Evolutionary conservation across 2,329 filamentous ascomycete genomes (phyloP).

Genomic region (Remersonia thermophila): DNA sequence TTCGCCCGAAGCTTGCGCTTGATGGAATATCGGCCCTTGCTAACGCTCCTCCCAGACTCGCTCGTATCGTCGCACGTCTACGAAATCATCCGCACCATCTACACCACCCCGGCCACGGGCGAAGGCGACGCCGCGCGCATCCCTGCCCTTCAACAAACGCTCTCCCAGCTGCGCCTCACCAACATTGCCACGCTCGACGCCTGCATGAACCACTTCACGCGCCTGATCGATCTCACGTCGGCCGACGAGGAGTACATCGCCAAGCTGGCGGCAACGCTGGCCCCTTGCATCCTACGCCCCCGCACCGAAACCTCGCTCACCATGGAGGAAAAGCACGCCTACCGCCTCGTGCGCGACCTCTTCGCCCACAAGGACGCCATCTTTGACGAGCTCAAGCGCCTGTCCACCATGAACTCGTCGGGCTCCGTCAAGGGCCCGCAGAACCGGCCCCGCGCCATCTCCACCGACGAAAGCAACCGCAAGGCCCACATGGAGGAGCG

Average conservation of each 20-base stretch:
- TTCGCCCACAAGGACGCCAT: constrained; percentile 91
- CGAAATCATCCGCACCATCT: constrained; percentile 96
- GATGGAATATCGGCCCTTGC: too few species aligned
- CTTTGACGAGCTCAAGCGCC: constrained; percentile 90
- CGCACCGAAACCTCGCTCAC: constrained; percentile 80
- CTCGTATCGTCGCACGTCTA: constrained; percentile 96
- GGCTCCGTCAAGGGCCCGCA: constrained; percentile 36
- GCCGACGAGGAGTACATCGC: constrained; percentile 79
- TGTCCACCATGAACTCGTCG: constrained; percentile 58
- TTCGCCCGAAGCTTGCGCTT: too few species aligned
- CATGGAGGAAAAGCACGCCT: constrained; percentile 88
- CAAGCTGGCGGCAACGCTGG: constrained; percentile 60
- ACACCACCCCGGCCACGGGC: constrained; percentile 68
- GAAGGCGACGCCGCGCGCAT: constrained; percentile 63
- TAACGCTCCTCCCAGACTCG: constrained; percentile 53
- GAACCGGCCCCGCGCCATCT: constrained; percentile 70
- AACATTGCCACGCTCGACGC: constrained; percentile 99
- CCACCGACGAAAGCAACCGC: constrained; percentile 90
- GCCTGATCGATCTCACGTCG: constrained; percentile 89
- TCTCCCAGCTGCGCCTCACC: constrained; percentile 84
- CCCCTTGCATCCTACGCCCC: constrained; percentile 79
- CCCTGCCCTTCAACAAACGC: constrained; percentile 85
- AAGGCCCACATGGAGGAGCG: constrained; percentile 91
- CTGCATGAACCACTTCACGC: constrained; percentile 95
- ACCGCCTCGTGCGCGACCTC: constrained; percentile 80